A percentile compares a stretch with the other conserved stretches of the same genome.
Conservation (phyloP, 176 grass and related monocot species). For the Lolium perenne region DNA sequence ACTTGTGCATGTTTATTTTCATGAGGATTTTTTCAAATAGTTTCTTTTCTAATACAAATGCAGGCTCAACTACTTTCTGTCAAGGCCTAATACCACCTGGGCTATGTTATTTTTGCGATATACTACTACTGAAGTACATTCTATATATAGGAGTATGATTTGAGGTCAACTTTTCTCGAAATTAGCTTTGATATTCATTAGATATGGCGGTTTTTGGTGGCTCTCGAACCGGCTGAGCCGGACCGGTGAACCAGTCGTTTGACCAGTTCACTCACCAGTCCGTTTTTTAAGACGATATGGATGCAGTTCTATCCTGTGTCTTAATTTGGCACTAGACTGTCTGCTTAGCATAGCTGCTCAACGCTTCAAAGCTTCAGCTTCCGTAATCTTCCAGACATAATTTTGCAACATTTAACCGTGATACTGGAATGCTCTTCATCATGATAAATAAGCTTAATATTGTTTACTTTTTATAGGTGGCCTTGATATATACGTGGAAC, state of each 20-base stretch:
- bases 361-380: neutral
- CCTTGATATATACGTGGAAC: conserved; percentile 87
- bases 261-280: neutral
- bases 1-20: too few relatives aligned
- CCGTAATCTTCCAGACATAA: conserved; percentile 17
- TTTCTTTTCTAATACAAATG: too few relatives aligned
- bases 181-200: neutral
- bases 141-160: neutral
- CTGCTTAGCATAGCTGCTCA: conserved; percentile 1
- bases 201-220: neutral
- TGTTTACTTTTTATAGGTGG: conserved; percentile 66
- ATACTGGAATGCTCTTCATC: conserved; percentile 3
- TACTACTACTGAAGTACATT: neutral
- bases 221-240: neutral
- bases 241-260: neutral
- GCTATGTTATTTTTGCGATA: neutral
- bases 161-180: neutral
- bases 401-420: neutral
- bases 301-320: neutral
- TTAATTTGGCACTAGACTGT: conserved; percentile 4
- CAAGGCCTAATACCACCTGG: neutral
- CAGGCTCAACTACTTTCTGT: neutral
- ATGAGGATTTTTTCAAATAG: too few relatives aligned
- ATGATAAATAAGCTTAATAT: conserved; percentile 24
- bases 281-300: neutral